Conservation (phyloP, 441 rosid species). For the Syzygium malaccense region DNA sequence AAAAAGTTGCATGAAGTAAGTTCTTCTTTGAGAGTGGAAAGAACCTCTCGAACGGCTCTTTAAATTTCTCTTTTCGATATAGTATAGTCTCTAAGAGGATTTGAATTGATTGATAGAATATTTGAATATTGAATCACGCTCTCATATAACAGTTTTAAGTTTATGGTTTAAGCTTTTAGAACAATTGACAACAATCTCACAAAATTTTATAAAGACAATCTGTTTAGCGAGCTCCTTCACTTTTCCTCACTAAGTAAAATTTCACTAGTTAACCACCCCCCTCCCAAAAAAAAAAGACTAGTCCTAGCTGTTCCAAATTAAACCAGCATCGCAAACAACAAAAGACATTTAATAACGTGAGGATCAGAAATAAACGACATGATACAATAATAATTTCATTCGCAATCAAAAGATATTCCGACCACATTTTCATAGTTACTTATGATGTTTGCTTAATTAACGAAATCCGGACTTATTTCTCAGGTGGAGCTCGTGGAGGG, state of each 20-base stretch:
- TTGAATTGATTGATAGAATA: not conserved
- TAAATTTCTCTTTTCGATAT: not conserved
- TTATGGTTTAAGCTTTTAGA: not conserved
- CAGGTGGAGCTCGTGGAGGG: slow-evolving; percentile 87
- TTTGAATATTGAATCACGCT: accelerated
- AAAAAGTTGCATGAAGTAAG: not conserved
- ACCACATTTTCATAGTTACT: not conserved
- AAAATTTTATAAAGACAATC: not conserved
- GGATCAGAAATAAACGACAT: accelerated
- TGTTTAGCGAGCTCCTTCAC: not conserved
- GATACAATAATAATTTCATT: not conserved
- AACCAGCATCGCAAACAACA: not conserved
- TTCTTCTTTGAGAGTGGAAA: not conserved
- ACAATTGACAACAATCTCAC: accelerated
- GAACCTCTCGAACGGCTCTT: not conserved
- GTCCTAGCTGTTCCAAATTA: not conserved
- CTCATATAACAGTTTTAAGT: not conserved
- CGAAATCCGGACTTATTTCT: not conserved
- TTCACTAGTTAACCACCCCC: not conserved
- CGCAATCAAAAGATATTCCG: not conserved
- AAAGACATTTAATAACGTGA: not conserved
- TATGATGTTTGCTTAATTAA: not conserved
- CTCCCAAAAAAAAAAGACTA: too few species aligned
- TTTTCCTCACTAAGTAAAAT: not conserved
- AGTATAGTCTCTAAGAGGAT: not conserved